Base-by-base conservation (phyloP, 2,329 filamentous ascomycete species). In the Scytalidium sp. region DNA sequence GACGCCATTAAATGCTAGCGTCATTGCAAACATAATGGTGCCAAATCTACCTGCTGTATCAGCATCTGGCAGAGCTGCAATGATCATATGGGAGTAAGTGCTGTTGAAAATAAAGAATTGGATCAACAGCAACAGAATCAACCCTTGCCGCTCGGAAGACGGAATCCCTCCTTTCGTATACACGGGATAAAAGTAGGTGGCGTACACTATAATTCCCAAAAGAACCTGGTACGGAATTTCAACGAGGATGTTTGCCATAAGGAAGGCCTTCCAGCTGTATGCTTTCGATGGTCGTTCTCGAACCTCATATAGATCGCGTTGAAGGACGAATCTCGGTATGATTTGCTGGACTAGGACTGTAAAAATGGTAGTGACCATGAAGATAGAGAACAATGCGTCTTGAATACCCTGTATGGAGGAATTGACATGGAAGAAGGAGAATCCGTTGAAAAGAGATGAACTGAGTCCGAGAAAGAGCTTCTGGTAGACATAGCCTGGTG, bases 121-220 rank as follows among this genome's bases (percentile, higher is more conserved):
- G 57, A 85, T 75, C n/a, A 92, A 71, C 57, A 90, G 82, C 19
- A 96, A 75, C 71, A 93, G 89, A 77, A 93, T 87, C 13, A 94
- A 80, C 0, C 76, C 64, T 50, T 65, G 63, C 10, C 60, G 53
- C 9, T 49, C 13, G 1, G 55, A 54, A 11, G 56, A 22, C 45
- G 60, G 62, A 17, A 65, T 64, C 2, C 63, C 87, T 10, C 88
- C 87, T 17, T 88, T 85, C 56, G 89, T 83, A 8, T 78, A 67
- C 1, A 85, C 79, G 55, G 84, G 75, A 53, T 92, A 96, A 75
- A 95, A 96, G 80, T 89, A 94, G n/a, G n/a, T n/a, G n/a, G 88
- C 79, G 72, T 76, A 96, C 72, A 92, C 86, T 60, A 95, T 70
- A 17, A 85, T 76, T 1, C 83, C 82, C 74, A 90, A 85, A 39